A percentile compares a stretch with the other conserved stretches of the same genome.
These are phyloP conservation scores for Conticribra weissflogii DNA, from an alignment of 108 stramenopile species.

Conservation along the genomic window DNA sequence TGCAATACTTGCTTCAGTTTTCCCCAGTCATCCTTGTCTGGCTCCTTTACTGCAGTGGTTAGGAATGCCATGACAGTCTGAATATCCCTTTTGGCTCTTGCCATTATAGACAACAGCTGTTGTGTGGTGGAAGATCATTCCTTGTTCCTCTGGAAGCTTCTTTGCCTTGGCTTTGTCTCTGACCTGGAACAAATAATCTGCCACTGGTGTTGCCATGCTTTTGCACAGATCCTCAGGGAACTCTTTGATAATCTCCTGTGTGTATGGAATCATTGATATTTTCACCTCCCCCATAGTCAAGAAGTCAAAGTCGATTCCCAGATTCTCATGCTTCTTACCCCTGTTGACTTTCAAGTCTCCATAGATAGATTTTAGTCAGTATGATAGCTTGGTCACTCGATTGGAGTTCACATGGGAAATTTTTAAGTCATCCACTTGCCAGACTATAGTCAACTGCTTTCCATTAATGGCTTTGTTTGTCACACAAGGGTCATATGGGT, in stretches of 20 bases:
- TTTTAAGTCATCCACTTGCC: slow-evolving; percentile 59
- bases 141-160: neutral
- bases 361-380: neutral
- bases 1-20: too few relatives aligned
- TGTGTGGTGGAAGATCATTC: neutral
- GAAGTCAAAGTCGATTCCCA: neutral
- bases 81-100: neutral
- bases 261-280: neutral
- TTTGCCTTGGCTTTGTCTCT: neutral
- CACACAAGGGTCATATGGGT: slow-evolving; percentile 52
- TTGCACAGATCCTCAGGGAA: neutral
- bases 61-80: neutral
- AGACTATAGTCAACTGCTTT: slow-evolving; percentile 23
- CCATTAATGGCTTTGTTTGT: neutral
- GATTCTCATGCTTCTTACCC: neutral
- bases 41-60: too few relatives aligned
- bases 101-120: neutral
- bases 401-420: slow-evolving; percentile 34
- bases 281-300: neutral
- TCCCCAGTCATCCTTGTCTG: too few relatives aligned
- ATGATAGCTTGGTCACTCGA: neutral
- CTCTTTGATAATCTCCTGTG: neutral
- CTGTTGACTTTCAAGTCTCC: neutral
- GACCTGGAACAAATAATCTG: neutral
- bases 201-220: neutral